Evolutionary conservation across 371 early-diverging fungal species (phyloP).

Genomic region (Funneliformis caledonium): DNA sequence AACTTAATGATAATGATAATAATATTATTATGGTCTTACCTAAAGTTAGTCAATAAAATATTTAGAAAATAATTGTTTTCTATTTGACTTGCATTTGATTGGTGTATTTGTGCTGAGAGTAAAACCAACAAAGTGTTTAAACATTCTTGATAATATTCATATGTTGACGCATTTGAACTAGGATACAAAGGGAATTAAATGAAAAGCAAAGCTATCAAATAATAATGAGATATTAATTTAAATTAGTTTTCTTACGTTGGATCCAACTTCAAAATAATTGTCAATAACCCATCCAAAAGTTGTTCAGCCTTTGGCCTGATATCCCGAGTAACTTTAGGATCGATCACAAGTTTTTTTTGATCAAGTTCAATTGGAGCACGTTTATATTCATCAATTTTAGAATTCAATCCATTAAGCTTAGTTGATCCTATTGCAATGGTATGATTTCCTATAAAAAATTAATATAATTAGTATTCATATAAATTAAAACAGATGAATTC

Average conservation of each 20-base stretch:
- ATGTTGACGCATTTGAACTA: slow-evolving; percentile 60
- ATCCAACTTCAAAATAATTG: slow-evolving; percentile 63
- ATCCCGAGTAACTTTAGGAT: slow-evolving; percentile 49
- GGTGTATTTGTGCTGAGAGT: slow-evolving; percentile 69
- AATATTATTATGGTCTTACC: slow-evolving; percentile 45
- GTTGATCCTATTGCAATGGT: not conserved
- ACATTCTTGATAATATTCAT: slow-evolving; percentile 74
- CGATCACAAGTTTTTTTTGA: slow-evolving; percentile 53
- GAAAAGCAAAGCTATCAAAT: not conserved
- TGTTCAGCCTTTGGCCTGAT: slow-evolving; percentile 58
- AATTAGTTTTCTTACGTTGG: slow-evolving; percentile 55
- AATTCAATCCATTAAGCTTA: slow-evolving; percentile 40
- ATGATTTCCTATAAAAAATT: slow-evolving; percentile 1
- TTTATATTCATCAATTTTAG: slow-evolving; percentile 45
- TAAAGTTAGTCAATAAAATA: slow-evolving; percentile 57
- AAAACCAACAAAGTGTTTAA: slow-evolving; percentile 68
- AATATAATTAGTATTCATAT: not conserved
- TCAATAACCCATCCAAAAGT: slow-evolving; percentile 63
- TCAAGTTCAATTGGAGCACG: slow-evolving; percentile 46
- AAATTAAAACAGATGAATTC: not conserved
- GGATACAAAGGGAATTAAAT: not conserved
- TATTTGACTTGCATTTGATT: slow-evolving; percentile 45
- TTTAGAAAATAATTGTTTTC: slow-evolving; percentile 69
- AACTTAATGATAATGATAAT: not conserved
- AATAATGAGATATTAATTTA: not conserved